These are phyloP conservation scores for Lantana camara DNA, from an alignment of 257 asterid genomes.

Conservation along the genomic window DNA sequence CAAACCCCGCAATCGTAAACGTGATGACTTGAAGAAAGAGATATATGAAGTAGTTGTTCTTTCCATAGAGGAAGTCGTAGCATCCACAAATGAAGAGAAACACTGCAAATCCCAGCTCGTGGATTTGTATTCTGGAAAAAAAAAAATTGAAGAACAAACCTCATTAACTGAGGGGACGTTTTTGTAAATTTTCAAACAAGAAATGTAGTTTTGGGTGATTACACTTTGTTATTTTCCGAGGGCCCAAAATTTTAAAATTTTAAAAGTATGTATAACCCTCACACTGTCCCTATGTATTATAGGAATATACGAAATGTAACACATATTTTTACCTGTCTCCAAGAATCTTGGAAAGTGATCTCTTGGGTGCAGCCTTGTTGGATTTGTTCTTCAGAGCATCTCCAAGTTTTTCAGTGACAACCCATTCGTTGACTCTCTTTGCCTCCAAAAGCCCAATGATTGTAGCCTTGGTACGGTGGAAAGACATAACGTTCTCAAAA, in stretches of 20 bases:
- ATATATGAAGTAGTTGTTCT: conserved; percentile 74
- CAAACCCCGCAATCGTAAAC: conserved; percentile 86
- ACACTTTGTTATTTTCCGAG: too few species aligned
- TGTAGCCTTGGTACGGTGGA: conserved; percentile 95
- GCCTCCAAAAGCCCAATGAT: conserved; percentile 87
- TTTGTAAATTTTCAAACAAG: too few species aligned
- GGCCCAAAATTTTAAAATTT: too few species aligned
- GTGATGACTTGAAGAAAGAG: conserved; percentile 84
- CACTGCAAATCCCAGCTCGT: conserved; percentile 75
- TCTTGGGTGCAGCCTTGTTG: conserved; percentile 38
- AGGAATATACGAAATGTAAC: neutral
- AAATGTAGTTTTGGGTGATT: too few species aligned
- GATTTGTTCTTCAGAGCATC: conserved; percentile 73
- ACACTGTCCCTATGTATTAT: neutral
- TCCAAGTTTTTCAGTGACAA: conserved; percentile 95
- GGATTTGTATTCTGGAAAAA: conserved; percentile 58
- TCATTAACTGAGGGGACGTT: neutral
- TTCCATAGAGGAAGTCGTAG: conserved; percentile 82
- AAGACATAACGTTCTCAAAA: conserved; percentile 94
- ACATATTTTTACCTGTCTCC: conserved; percentile 65
- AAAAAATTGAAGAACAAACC: neutral
- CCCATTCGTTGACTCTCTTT: conserved; percentile 93
- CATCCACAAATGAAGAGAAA: conserved; percentile 89
- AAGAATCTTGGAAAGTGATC: conserved; percentile 39
- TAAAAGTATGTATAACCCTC: neutral